Evolutionary conservation across 2,329 filamentous ascomycete species (phyloP).

Genomic region (Talaromyces marneffei): DNA sequence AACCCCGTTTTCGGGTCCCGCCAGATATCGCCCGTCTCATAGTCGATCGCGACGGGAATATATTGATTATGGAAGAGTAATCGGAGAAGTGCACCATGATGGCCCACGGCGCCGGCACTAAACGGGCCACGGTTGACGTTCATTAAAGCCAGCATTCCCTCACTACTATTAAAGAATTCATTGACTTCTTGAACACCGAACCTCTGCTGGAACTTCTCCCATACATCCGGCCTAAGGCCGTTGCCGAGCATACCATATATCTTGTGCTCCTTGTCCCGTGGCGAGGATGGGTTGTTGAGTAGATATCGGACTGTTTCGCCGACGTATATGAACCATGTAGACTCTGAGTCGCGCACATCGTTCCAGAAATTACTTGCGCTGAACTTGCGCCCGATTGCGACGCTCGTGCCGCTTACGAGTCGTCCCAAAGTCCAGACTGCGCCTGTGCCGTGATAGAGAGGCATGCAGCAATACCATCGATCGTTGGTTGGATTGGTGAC

Average conservation of each 20-base stretch:
- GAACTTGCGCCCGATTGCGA: slow-evolving; percentile 49
- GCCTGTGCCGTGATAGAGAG: slow-evolving; percentile 70
- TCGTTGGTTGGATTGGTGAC: slow-evolving; percentile 39
- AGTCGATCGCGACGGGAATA: slow-evolving; percentile 63
- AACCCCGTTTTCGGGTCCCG: slow-evolving; percentile 64
- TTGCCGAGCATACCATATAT: slow-evolving; percentile 46
- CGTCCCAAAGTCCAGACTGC: slow-evolving; percentile 54
- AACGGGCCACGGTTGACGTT: slow-evolving; percentile 60
- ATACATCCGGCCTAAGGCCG: slow-evolving; percentile 57
- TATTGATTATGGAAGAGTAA: slow-evolving; percentile 49
- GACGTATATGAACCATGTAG: slow-evolving; percentile 70
- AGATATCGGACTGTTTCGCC: slow-evolving; percentile 72
- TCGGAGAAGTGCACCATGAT: slow-evolving; percentile 61
- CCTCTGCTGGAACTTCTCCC: slow-evolving; percentile 50
- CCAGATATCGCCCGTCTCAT: slow-evolving; percentile 60
- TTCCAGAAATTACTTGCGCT: slow-evolving; percentile 65
- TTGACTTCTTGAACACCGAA: slow-evolving; percentile 48
- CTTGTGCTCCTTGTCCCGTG: slow-evolving; percentile 41
- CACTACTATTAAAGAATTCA: slow-evolving; percentile 75
- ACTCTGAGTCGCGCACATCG: slow-evolving; percentile 61
- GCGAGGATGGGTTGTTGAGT: slow-evolving; percentile 55
- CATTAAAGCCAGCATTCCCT: slow-evolving; percentile 60
- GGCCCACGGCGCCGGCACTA: slow-evolving; percentile 59
- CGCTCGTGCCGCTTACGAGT: slow-evolving; percentile 46
- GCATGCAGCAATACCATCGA: slow-evolving; percentile 72